These are phyloP conservation scores for Plasmodium gonderi DNA, from an alignment of 169 alveolate genomes.

Conservation along the genomic window DNA sequence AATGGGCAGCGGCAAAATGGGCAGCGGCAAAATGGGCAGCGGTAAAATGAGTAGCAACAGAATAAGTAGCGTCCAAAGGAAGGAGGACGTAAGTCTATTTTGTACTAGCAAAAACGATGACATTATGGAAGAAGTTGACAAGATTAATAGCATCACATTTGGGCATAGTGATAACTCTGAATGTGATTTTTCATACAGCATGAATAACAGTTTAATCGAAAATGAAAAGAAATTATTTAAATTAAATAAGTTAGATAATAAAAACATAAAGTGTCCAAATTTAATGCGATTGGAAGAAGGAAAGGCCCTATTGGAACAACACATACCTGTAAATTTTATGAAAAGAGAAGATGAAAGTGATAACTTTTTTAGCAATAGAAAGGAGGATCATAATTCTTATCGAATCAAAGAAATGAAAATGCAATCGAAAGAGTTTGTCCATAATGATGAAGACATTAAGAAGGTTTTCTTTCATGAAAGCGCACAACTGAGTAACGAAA, in stretches of 20 bases:
- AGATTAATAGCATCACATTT: slow-evolving; percentile 58
- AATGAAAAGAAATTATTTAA: slow-evolving; percentile 74
- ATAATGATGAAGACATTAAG: not conserved
- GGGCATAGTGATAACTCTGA: slow-evolving; percentile 42
- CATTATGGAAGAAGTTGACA: slow-evolving; percentile 63
- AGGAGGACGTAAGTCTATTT: not conserved
- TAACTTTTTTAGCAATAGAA: not conserved
- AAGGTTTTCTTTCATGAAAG: not conserved
- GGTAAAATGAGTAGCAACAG: not conserved
- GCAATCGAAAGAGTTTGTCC: not conserved
- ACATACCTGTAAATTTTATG: not conserved
- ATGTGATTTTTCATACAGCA: slow-evolving; percentile 36
- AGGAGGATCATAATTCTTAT: not conserved
- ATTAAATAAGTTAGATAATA: slow-evolving; percentile 19
- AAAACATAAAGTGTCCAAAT: slow-evolving; percentile 3
- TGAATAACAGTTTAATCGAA: slow-evolving; percentile 69
- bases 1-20: not conserved
- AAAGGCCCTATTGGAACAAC: not conserved
- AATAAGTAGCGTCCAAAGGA: not conserved
- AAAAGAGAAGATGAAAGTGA: slow-evolving; percentile 19
- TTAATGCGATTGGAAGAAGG: not conserved
- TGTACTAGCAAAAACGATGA: slow-evolving; percentile 17
- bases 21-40: not conserved
- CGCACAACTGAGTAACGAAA: not conserved
- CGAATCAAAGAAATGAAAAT: not conserved